Conservation (phyloP, 2,329 filamentous ascomycete genomes). For the Trichophyton rubrum region DNA sequence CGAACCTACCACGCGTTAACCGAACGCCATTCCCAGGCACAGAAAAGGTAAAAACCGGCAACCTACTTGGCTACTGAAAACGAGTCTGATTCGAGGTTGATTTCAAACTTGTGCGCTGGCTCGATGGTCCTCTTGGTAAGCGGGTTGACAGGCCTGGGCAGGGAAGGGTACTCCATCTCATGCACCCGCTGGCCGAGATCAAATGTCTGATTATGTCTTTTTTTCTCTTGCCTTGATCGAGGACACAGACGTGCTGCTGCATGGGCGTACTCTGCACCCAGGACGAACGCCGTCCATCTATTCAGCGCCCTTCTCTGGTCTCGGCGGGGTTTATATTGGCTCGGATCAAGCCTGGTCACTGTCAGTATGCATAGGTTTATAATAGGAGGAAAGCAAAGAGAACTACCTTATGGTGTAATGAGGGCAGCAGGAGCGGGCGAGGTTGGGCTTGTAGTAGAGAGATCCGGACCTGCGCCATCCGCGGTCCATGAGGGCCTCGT, state of each 20-base stretch:
- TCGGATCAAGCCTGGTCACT: slow-evolving; percentile 28
- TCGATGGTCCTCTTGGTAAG: slow-evolving; percentile 32
- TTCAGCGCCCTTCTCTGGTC: slow-evolving; percentile 39
- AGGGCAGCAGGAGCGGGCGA: slow-evolving; percentile 72
- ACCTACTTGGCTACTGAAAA: slow-evolving; percentile 36
- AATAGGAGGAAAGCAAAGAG: not conserved
- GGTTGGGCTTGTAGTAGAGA: slow-evolving; percentile 42
- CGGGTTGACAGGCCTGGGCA: slow-evolving; percentile 34
- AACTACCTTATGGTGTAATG: slow-evolving; percentile 49
- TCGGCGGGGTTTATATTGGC: slow-evolving; percentile 31
- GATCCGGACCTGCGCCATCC: slow-evolving; percentile 40
- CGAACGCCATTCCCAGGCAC: not conserved
- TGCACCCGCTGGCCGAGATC: slow-evolving; percentile 32
- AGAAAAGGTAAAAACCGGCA: not conserved
- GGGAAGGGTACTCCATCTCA: slow-evolving; percentile 32
- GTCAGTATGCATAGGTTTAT: not conserved
- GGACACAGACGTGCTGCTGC: slow-evolving; percentile 36
- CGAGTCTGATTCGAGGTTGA: slow-evolving; percentile 36
- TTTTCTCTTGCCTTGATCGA: slow-evolving; percentile 34
- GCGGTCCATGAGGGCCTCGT: slow-evolving; percentile 36
- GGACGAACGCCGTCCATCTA: slow-evolving; percentile 36
- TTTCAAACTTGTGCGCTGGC: slow-evolving; percentile 38
- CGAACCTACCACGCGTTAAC: slow-evolving; percentile 22
- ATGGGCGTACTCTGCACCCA: slow-evolving; percentile 37
- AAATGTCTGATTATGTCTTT: slow-evolving; percentile 31